Evolutionary conservation across 164 flowering plant species (phyloP), one percentile per base, ranked within the genome.

Genomic region (Sextonia rubra): DNA sequence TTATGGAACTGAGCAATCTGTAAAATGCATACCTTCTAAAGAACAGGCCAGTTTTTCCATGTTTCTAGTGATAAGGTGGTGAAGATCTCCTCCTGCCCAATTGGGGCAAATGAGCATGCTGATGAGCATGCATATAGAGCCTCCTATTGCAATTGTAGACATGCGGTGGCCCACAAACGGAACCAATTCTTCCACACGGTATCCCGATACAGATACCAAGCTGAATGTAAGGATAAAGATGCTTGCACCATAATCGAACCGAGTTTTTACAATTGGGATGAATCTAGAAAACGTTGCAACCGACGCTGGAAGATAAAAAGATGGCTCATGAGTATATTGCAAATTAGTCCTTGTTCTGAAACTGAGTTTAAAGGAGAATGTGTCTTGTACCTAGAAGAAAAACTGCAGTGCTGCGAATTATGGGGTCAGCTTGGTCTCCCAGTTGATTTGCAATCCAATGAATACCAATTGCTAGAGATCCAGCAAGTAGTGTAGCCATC

Each of bases 181-280:
- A 2, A 89, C 66, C 64, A 93, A 66, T 25, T 87, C 74, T 2
- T 90, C 91, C 8, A 85, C 86, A 12, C 97, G 87, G 65, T 81
- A 91, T 18, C 94, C 97, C 0, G 97, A 89, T 1, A 91, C 83
- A 0, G 98, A 80, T 14, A 93, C 86, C 64, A 93, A 75, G 86
- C 94, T 86, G 85, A 89, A 91, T 18, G 97, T 93, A 68, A 93
- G 91, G 77, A 91, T 89, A 75, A 93, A 93, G 68, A 90, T 86
- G 85, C 85, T 12, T 26, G 81, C 82, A 4, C 97, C 97, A 74
- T 91, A 93, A 58, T 93, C 98, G 27, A 87, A 93, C 47, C 89
- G 84, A 0, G 83, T 83, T 71, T 90, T 92, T 49, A 93, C 79
- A 0, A 81, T 67, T 3, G 98, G 98, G 37, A 91, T 86, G 71